These are phyloP conservation scores for Talaromyces funiculosus DNA, from an alignment of 2,329 filamentous ascomycete genomes.

Conservation along the genomic window DNA sequence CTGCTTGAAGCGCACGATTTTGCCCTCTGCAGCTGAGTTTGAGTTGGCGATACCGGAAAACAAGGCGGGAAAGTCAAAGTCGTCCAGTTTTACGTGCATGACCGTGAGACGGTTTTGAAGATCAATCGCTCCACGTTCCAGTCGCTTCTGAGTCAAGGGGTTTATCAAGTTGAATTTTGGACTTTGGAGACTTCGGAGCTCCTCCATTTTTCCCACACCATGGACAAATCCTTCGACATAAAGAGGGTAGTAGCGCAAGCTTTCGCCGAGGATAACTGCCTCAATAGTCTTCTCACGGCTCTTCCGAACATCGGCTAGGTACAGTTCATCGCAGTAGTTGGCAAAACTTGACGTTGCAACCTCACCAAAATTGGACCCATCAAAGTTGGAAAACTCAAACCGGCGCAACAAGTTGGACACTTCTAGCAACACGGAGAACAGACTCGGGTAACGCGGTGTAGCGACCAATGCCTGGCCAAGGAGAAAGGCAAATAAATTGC, in stretches of 20 bases:
- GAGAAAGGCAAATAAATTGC: constrained; percentile 60
- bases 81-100: constrained; percentile 67
- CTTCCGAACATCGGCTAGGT: constrained; percentile 69
- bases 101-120: constrained; percentile 65
- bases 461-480: constrained; percentile 58
- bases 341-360: constrained; percentile 48
- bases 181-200: constrained; percentile 63
- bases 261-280: constrained; percentile 80
- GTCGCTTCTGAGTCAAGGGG: constrained; percentile 64
- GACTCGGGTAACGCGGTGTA: constrained; percentile 48
- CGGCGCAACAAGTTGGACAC: constrained; percentile 53
- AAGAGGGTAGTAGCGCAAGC: constrained; percentile 71
- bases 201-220: constrained; percentile 75
- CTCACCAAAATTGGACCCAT: constrained; percentile 60
- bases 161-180: constrained; percentile 67
- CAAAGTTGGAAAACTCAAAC: constrained; percentile 57
- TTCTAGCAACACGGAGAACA: constrained; percentile 58
- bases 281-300: constrained; percentile 88
- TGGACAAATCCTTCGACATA: constrained; percentile 93
- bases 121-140: constrained; percentile 77
- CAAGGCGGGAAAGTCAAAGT: constrained; percentile 86
- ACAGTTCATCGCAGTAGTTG: constrained; percentile 68
- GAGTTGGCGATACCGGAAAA: constrained; percentile 86
- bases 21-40: constrained; percentile 69
- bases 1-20: constrained; percentile 71